phyloP scores from a whole-genome alignment of 495 filamentous ascomycete genomes.

The Penicillium subrubescens region DNA sequence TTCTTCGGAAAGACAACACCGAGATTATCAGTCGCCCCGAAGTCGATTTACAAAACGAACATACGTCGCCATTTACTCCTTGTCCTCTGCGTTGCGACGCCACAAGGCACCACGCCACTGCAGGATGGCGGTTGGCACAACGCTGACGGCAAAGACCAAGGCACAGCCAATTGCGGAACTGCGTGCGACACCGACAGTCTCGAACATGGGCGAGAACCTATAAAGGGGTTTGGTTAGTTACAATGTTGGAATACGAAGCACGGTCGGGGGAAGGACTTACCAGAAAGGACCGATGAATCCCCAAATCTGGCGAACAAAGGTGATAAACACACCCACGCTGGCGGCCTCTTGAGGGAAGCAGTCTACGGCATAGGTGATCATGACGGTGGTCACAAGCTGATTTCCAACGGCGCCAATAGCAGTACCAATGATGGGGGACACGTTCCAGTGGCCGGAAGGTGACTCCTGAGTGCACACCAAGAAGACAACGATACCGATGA shows the following conservation, averaged over 20 bases:
- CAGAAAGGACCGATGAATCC: slow-evolving; percentile 61
- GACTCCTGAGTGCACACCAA: slow-evolving; percentile 45
- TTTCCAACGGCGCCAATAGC: slow-evolving; percentile 54
- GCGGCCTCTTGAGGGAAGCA: slow-evolving; percentile 50
- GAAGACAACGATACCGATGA: slow-evolving; percentile 56
- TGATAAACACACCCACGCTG: slow-evolving; percentile 57
- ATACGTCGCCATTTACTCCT: background rate
- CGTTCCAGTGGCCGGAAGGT: slow-evolving; percentile 43
- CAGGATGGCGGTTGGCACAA: slow-evolving; percentile 40
- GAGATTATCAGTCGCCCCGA: background rate
- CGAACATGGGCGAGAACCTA: slow-evolving; percentile 49
- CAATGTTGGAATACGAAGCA: background rate
- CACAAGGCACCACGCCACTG: slow-evolving; percentile 32
- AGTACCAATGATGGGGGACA: slow-evolving; percentile 52
- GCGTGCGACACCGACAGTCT: slow-evolving; percentile 42
- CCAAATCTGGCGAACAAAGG: slow-evolving; percentile 55
- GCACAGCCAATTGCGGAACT: slow-evolving; percentile 40
- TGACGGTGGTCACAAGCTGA: slow-evolving; percentile 57
- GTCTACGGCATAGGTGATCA: slow-evolving; percentile 57
- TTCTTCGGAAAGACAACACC: background rate
- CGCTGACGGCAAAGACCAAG: slow-evolving; percentile 37
- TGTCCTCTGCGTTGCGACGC: slow-evolving; percentile 19
- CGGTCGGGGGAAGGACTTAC: slow-evolving; percentile 26
- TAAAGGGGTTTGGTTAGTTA: slow-evolving; percentile 7
- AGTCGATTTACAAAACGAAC: background rate